These are phyloP conservation scores for Coffea eugenioides DNA, from an alignment of 257 asterid genomes.

Conservation along the genomic window DNA sequence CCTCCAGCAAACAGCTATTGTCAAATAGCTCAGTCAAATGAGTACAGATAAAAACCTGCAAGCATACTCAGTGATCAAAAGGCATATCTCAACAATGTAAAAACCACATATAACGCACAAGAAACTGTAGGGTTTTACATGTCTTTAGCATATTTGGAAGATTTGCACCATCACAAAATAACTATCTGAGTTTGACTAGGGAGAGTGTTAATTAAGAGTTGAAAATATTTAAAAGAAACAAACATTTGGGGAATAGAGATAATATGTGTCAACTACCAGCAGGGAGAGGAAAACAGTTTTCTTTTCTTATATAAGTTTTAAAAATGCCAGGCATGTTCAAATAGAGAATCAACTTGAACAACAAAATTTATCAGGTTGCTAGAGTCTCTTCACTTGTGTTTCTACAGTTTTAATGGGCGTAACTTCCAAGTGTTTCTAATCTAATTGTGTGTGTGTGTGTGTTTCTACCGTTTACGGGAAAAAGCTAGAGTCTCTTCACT, in stretches of 20 bases:
- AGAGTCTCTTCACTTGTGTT: too few species aligned
- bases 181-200: neutral
- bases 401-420: too few species aligned
- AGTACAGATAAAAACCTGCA: constrained; percentile 88
- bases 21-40: constrained; percentile 92
- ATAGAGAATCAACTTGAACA: too few species aligned
- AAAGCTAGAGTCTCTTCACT: too few species aligned
- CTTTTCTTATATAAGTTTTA: neutral
- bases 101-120: neutral
- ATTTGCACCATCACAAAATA: neutral
- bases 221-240: neutral
- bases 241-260: neutral
- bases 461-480: too few species aligned
- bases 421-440: too few species aligned
- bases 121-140: neutral
- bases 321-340: neutral
- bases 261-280: neutral
- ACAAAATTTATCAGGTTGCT: too few species aligned
- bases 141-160: neutral
- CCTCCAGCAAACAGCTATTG: constrained; percentile 68
- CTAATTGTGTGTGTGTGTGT: too few species aligned
- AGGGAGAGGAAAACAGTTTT: neutral
- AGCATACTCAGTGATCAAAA: constrained; percentile 21
- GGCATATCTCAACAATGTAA: neutral
- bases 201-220: neutral